Evolutionary conservation across 306 rosid genomes (phyloP).

Genomic region (Cicer judaicum): DNA sequence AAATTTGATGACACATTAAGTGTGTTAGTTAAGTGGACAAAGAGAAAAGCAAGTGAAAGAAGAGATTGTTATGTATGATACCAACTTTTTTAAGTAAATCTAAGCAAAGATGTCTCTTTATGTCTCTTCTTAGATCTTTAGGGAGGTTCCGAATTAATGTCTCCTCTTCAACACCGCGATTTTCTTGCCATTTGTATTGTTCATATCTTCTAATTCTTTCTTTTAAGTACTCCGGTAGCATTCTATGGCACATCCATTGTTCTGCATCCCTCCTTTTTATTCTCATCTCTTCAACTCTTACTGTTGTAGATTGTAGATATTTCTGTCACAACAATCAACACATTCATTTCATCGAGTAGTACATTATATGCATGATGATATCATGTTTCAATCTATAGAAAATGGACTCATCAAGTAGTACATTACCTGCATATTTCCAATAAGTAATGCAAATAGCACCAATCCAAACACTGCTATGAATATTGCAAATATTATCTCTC

Average conservation of each 20-base stretch:
- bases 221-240: constrained; percentile 73
- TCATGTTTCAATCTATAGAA: not conserved
- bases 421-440: constrained; percentile 93
- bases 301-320: constrained; percentile 81
- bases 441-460: constrained; percentile 76
- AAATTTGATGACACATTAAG: not conserved
- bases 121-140: constrained; percentile 86
- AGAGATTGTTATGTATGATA: constrained; percentile 18
- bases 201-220: constrained; percentile 76
- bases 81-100: constrained; percentile 67
- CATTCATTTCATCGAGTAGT: not conserved
- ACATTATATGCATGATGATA: constrained; percentile 15
- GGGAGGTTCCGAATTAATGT: constrained; percentile 72
- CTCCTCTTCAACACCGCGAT: constrained; percentile 87
- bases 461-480: constrained; percentile 72
- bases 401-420: not conserved
- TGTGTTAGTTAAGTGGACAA: not conserved
- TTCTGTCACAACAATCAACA: constrained; percentile 55
- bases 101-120: constrained; percentile 85
- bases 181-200: constrained; percentile 94
- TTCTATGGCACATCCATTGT: constrained; percentile 93
- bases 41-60: not conserved
- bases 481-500: constrained; percentile 76
- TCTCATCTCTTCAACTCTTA: constrained; percentile 91
- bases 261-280: constrained; percentile 76